A percentile compares a stretch with the other conserved stretches of the same genome.
Conservation (phyloP, 1,139 yeast species). For the Protomyces lactucae-debilis region DNA sequence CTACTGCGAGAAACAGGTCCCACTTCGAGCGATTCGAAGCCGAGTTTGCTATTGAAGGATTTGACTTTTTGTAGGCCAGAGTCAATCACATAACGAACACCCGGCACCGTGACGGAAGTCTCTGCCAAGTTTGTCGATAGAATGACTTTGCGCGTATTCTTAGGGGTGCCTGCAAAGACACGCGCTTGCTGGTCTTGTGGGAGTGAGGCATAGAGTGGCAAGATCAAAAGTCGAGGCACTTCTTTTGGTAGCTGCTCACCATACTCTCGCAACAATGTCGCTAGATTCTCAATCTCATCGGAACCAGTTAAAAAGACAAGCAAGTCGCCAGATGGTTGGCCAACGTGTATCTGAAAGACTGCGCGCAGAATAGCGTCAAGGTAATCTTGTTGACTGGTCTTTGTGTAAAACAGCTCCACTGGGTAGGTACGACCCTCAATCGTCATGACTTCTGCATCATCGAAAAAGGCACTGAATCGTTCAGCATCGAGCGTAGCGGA, state of each 20-base stretch:
- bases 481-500: constrained; percentile 97
- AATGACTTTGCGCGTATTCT: constrained; percentile 70
- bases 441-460: constrained; percentile 69
- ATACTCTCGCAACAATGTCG: constrained; percentile 54
- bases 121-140: constrained; percentile 95
- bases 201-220: constrained; percentile 89
- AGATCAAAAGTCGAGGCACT: constrained; percentile 53
- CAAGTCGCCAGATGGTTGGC: constrained; percentile 79
- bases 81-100: constrained; percentile 90
- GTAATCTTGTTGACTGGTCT: constrained; percentile 64
- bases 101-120: constrained; percentile 92
- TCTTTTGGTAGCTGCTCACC: constrained; percentile 46
- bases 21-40: constrained; percentile 81
- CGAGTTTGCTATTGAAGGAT: constrained; percentile 37
- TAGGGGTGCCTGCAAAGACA: constrained; percentile 61
- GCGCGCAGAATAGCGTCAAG: constrained; percentile 74
- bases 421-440: constrained; percentile 89
- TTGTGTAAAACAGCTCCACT: constrained; percentile 65
- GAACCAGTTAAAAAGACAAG: constrained; percentile 92
- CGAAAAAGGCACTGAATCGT: constrained; percentile 70
- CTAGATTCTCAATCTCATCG: constrained; percentile 90
- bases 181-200: constrained; percentile 77
- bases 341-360: constrained; percentile 68
- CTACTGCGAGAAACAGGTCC: constrained; percentile 92
- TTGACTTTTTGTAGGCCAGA: constrained; percentile 88